Evolutionary conservation across 2,329 filamentous ascomycete species (phyloP), one percentile per base, ranked within the genome.

Genomic region (Pseudopyrenochaeta lycopersici): DNA sequence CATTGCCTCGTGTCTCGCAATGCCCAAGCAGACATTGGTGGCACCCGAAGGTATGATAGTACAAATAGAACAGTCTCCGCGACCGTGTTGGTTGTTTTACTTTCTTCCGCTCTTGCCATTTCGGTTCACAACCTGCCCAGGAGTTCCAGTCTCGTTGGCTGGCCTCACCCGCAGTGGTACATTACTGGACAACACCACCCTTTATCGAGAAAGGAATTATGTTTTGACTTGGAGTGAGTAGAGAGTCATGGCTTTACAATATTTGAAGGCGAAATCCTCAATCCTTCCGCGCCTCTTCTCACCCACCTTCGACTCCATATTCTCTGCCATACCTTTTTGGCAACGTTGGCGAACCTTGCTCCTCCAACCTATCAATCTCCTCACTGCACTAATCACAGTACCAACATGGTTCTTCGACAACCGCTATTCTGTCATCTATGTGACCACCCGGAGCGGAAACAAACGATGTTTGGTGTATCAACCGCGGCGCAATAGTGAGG

Each of bases 311-410:
- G 54, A 58, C 36, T 74, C 75, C 20, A 47, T 81, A 35, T 75
- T 78, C 55, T 64, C 72, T 10, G 58, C 65, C 42, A 68, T 81
- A 35, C 73, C 79, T 3, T 78, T 73, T 55, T 52, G 56, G 12
- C 62, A 75, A 23, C 78, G 79, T 56, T 80, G 79, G 77, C 77
- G 79, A 7, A 71, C 80, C 9, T 64, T 83, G 17, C 48, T 75
- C 32, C 73, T 82, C 15, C 77, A 80, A 52, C 78, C 79, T 12
- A 63, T 78, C n/a, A 67, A 66, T 3, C 48, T 78, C 30, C 52
- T 81, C 7, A 72, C 72, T 10, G 74, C 77, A 58, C 56, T 71
- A 30, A 70, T 81, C 35, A 74, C 71, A 21, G 68, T 70, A 12
- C 49, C 72, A 3, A 71, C 71, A 0, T 79, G 71, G 58, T 45